These are phyloP conservation scores for Termitomyces sp. DNA, from an alignment of 768 basidiomycete species.

Conservation along the genomic window DNA sequence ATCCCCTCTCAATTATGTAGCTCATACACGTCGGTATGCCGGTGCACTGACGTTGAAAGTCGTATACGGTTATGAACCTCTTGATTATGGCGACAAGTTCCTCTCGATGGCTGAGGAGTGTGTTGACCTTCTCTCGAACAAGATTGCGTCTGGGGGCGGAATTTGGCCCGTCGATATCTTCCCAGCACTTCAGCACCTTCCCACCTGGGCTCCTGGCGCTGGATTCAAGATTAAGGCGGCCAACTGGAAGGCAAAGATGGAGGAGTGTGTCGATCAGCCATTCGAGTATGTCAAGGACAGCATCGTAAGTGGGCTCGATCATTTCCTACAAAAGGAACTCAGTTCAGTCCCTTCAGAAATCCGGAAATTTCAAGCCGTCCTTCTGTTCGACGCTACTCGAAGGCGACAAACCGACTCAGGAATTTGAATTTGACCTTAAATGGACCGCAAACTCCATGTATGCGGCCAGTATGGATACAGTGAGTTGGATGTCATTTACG, in stretches of 20 bases:
- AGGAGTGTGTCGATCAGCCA: slow-evolving; percentile 59
- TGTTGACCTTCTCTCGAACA: slow-evolving; percentile 32
- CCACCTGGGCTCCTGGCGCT: slow-evolving; percentile 62
- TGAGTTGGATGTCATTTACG: slow-evolving; percentile 17
- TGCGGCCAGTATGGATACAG: slow-evolving; percentile 59
- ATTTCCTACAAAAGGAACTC: not conserved
- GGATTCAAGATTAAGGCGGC: slow-evolving; percentile 58
- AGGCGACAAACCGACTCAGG: slow-evolving; percentile 26
- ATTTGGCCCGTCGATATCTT: slow-evolving; percentile 47
- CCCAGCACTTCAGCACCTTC: slow-evolving; percentile 48
- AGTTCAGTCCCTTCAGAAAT: slow-evolving; percentile 26
- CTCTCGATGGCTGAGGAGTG: slow-evolving; percentile 36
- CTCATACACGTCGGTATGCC: slow-evolving; percentile 44
- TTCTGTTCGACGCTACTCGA: slow-evolving; percentile 54
- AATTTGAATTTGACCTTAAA: slow-evolving; percentile 63
- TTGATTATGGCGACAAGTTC: slow-evolving; percentile 31
- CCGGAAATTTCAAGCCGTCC: slow-evolving; percentile 29
- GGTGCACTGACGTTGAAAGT: slow-evolving; percentile 52
- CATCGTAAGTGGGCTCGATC: slow-evolving; percentile 35
- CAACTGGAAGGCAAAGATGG: slow-evolving; percentile 58
- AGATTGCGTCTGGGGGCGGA: slow-evolving; percentile 36
- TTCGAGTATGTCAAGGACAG: slow-evolving; percentile 52
- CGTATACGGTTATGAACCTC: slow-evolving; percentile 54
- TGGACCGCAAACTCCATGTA: slow-evolving; percentile 88
- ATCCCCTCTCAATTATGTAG: slow-evolving; percentile 29